These are phyloP conservation scores for Marasmius sp. DNA, from an alignment of 1,284 basidiomycete species.

Conservation along the genomic window DNA sequence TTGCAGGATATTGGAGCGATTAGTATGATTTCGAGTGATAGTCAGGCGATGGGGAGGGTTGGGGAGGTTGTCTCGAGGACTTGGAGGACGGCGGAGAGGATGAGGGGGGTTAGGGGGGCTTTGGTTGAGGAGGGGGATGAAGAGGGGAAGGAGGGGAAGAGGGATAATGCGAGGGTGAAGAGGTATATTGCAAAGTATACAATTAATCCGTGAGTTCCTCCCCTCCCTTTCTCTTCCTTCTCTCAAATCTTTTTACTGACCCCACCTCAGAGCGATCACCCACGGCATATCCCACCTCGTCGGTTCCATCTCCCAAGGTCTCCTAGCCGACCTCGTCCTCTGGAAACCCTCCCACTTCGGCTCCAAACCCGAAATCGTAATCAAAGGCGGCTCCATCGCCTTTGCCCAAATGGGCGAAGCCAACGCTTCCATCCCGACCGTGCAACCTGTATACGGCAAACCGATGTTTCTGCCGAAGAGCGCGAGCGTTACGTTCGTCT, in stretches of 20 bases:
- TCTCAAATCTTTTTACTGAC: conserved; percentile 8
- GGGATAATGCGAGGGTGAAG: conserved; percentile 96
- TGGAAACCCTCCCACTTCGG: conserved; percentile 96
- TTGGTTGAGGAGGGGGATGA: conserved; percentile 61
- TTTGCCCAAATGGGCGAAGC: conserved; percentile 95
- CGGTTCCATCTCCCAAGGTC: conserved; percentile 82
- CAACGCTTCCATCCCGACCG: conserved; percentile 91
- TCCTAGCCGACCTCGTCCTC: conserved; percentile 90
- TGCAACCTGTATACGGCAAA: conserved; percentile 83
- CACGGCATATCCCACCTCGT: conserved; percentile 91
- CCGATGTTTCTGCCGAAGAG: conserved; percentile 90
- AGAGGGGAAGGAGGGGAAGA: conserved; percentile 61
- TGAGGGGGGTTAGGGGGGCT: conserved; percentile 81
- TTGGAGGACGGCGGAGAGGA: conserved; percentile 97
- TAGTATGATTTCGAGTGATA: conserved; percentile 94
- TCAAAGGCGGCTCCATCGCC: conserved; percentile 93
- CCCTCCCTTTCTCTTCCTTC: conserved; percentile 1
- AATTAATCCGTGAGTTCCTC: conserved; percentile 84
- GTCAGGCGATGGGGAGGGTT: conserved; percentile 97
- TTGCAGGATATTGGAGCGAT: conserved; percentile 95
- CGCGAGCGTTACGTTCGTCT: conserved; percentile 81
- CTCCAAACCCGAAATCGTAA: conserved; percentile 86
- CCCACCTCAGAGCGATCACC: conserved; percentile 73
- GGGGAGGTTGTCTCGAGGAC: conserved; percentile 93
- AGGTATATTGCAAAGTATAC: conserved; percentile 97